Base-by-base conservation (phyloP, 208 protist species). In the Jaenimonas drosophilae region DNA sequence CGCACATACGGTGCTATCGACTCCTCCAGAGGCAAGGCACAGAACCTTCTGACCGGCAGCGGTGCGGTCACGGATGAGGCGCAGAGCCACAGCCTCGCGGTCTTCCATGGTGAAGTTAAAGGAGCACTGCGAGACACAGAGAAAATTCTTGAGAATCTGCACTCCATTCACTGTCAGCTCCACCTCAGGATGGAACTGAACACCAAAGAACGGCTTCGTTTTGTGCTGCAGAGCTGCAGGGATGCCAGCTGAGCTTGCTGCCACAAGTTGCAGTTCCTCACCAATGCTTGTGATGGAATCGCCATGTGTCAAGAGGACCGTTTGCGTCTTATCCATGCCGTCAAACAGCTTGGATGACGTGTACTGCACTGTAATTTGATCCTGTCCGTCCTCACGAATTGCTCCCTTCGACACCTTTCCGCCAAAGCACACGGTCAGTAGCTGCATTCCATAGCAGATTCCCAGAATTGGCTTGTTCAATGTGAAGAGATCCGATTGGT, bases 121-220 rank as follows among this genome's bases (percentile, higher is more conserved):
- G 20, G 49, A 40, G 51, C 84, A 97, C 20, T 60, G 58, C 57
- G 74, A 92, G 30, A 94, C 44, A 11, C 50, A 46, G 32, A 98
- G 64, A 39, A 99, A 99, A 66, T 99, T 98, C 24, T 64, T 43
- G 19, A 99, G 59, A 12, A 99, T 97, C 9, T 58, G 33, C 24
- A 74, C 78, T 6, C 97, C 97, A 37, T 96, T 79, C 11, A 75
- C 64, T n/a, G 95, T 90, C 12, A 98, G 81, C 63, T 97, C 89
- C 17, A 99, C 97, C 53, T 99, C 97, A 1, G 96, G 96, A 60
- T 99, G 97, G 64, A 99, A 99, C 81, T 99, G 95, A n/a, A 98
- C 76, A 52, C 89, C 94, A 60, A 79, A 97, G 3, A 96, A 58
- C 6, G 72, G 68, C 26, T 67, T 49, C 24, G 58, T 44, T 6